These are phyloP conservation scores for Rutstroemia sp. DNA, from an alignment of 2,329 filamentous ascomycete species.

Conservation along the genomic window DNA sequence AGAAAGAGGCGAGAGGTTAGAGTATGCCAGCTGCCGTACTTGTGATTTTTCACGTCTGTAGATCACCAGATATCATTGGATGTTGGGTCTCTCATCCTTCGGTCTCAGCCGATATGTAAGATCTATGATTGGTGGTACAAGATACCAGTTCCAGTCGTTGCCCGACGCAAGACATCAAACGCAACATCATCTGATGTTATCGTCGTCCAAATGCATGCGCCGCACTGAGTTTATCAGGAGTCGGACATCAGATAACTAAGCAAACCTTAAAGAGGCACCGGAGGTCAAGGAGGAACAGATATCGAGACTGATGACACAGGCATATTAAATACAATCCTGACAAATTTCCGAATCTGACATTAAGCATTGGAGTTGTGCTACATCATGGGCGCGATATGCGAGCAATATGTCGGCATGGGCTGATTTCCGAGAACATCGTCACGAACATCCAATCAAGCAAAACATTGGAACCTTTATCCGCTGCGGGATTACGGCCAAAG, in stretches of 20 bases:
- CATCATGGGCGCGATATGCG: constrained; percentile 1
- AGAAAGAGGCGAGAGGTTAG: background rate
- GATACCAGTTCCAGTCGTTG: too few species aligned
- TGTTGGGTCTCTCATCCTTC: background rate
- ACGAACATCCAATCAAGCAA: constrained; percentile 16
- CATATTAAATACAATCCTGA: background rate
- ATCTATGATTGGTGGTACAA: background rate
- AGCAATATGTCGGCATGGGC: constrained; percentile 11
- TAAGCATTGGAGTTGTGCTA: background rate
- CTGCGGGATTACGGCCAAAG: constrained; percentile 12
- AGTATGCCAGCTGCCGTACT: background rate
- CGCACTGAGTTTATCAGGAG: too few species aligned
- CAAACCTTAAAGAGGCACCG: too few species aligned
- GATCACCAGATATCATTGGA: background rate
- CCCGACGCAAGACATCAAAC: too few species aligned
- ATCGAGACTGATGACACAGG: background rate
- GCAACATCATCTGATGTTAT: too few species aligned
- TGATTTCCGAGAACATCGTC: constrained; percentile 15
- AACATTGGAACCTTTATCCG: background rate
- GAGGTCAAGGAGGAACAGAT: background rate
- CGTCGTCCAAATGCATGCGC: too few species aligned
- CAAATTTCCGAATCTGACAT: constrained; percentile 4
- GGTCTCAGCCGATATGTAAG: background rate
- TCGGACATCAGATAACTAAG: too few species aligned
- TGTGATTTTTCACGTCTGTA: background rate